Evolutionary conservation across 2,329 filamentous ascomycete species (phyloP), one percentile per base, ranked within the genome.

Genomic region (Aspergillus flavus): DNA sequence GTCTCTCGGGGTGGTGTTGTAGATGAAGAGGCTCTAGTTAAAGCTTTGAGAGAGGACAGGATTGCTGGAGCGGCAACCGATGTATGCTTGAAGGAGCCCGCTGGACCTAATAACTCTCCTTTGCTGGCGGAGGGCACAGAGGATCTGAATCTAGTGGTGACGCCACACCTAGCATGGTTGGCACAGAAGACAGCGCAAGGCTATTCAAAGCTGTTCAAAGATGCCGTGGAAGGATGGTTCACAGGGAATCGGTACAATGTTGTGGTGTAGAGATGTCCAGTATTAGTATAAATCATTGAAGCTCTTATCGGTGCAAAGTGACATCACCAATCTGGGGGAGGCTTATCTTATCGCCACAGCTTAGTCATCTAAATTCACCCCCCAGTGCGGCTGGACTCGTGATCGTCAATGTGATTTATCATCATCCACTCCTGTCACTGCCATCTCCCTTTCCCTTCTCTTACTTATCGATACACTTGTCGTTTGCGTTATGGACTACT

Each of bases 121-220:
- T 71, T 85, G 53, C 68, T 85, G 28, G 69, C 74, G 7, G 74
- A 80, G n/a, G 81, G 82, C 21, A 75, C 75, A 2, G 74, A 78
- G 57, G 76, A 79, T 23, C 77, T 85, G 14, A 85, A 85, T 63
- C 71, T 87, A 63, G 79, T 84, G 0, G 67, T 85, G 46, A 83
- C 78, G 55, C 84, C 84, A 21, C 85, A 87, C 73, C 64, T 85
- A 45, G 84, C 85, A 1, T 87, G 84, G 84, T 82, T 80, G 66
- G 80, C 83, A 1, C 76, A 79, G 54, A 79, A 74, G 66, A 86
- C 83, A 5, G 75, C 82, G 62, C 73, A 78, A 52, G 85, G 82
- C 45, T 78, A 85, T 48, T 76, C 78, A 14, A 71, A 73, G 36
- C 78, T 81, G 19, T 65, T 83, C 43, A 82, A 80, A 67, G 72